A percentile compares a stretch with the other conserved stretches of the same genome.
Conservation (phyloP, 208 protist genomes). For the Leishmania braziliensis region DNA sequence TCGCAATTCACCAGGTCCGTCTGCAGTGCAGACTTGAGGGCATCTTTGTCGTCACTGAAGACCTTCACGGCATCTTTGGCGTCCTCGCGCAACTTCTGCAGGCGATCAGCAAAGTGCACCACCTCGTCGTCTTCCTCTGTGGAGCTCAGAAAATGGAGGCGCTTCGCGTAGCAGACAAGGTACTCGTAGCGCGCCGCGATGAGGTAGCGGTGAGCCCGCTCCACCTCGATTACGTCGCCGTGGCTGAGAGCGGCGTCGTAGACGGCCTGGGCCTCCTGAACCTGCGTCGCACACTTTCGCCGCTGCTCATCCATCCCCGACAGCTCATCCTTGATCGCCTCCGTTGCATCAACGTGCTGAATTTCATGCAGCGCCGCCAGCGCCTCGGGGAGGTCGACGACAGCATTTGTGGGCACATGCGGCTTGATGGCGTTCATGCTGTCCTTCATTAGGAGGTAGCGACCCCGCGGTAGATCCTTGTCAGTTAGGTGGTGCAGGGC, state of each 20-base stretch:
- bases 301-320: conserved; percentile 54
- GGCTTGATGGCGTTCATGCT: conserved; percentile 54
- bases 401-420: conserved; percentile 44
- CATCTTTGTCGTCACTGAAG: conserved; percentile 57
- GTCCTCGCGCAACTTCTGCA: conserved; percentile 55
- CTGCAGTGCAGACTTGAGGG: conserved; percentile 36
- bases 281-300: conserved; percentile 35
- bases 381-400: conserved; percentile 48
- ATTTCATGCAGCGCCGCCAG: conserved; percentile 74
- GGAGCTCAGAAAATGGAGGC: conserved; percentile 44
- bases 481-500: conserved; percentile 52
- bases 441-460: conserved; percentile 63
- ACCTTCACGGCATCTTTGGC: conserved; percentile 51
- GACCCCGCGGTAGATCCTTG: conserved; percentile 52
- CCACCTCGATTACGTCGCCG: conserved; percentile 74
- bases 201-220: conserved; percentile 73
- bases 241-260: conserved; percentile 48
- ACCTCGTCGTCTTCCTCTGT: conserved; percentile 46
- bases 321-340: conserved; percentile 66
- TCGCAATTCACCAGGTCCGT: conserved; percentile 58
- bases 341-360: conserved; percentile 64
- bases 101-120: conserved; percentile 41
- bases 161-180: conserved; percentile 56
- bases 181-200: conserved; percentile 83
- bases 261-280: conserved; percentile 49